These are phyloP conservation scores for Bretschneidera sinensis DNA, from an alignment of 345 rosid species.

Conservation along the genomic window DNA sequence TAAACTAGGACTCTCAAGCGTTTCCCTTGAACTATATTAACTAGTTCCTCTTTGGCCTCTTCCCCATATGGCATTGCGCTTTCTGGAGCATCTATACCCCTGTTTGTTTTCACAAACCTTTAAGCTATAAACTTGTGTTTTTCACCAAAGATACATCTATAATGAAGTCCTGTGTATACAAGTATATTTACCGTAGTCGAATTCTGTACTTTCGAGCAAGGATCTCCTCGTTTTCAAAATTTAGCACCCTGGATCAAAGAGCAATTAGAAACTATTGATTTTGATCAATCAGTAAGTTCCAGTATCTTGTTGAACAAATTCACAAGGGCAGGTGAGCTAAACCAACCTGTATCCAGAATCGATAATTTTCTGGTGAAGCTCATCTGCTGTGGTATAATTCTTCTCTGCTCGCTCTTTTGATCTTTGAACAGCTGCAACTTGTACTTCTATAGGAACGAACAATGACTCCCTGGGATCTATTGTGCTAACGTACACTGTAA, in stretches of 20 bases:
- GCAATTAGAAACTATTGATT: neutral
- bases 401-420: conserved; percentile 53
- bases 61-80: conserved; percentile 68
- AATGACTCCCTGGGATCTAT: conserved; percentile 56
- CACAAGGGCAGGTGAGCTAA: neutral
- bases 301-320: neutral
- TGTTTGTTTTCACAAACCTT: conserved; percentile 22
- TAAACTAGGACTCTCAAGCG: conserved; percentile 58
- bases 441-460: conserved; percentile 55
- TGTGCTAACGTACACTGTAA: conserved; percentile 61
- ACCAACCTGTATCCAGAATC: conserved; percentile 67
- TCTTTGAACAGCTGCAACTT: conserved; percentile 47
- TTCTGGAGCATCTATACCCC: conserved; percentile 94
- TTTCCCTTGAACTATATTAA: conserved; percentile 61
- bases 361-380: conserved; percentile 51
- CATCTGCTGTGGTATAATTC: conserved; percentile 56
- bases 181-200: conserved; percentile 44
- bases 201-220: conserved; percentile 76
- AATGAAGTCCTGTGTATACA: neutral
- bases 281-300: neutral
- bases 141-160: neutral
- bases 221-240: conserved; percentile 47
- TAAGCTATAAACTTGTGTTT: neutral
- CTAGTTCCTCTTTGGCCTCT: conserved; percentile 62
- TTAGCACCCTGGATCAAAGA: conserved; percentile 34